Evolutionary conservation across 768 basidiomycete genomes (phyloP), one percentile per base, ranked within the genome.

Genomic region (Pholiota conissans): DNA sequence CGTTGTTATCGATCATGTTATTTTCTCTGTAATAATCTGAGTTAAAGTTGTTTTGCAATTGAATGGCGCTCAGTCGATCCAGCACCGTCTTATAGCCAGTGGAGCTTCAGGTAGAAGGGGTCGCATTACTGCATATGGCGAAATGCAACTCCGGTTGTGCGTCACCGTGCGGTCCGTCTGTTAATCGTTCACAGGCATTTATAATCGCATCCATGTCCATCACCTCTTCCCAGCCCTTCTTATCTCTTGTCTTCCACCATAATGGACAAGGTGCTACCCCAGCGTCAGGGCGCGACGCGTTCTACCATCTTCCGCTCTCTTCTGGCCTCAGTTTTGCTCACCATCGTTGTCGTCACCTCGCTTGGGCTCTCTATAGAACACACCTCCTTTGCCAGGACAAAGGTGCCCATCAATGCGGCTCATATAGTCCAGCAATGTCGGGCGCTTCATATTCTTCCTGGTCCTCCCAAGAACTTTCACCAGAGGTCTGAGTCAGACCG

Each of bases 401-500:
- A 61, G 27, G 57, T 78, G 9, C 79, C 79, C 42, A 61, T 74
- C 22, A 72, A 80, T 60, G 75, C 75, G 29, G 61, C 68, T 20
- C 61, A 73, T 40, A 84, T 80, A 14, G 67, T 84, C 50, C 76
- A 81, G 55, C 80, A 77, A 46, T 86, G 84, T 61, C 77, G 79
- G 58, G 67, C 72, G 9, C 72, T 86, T 20, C 70, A 79, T 64
- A 70, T 73, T 34, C 69, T 75, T 4, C 79, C 83, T 27, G 79
- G 78, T 16, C 75, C 86, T n/a, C 73, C 78, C 13, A 62, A 63
- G 3, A 63, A 77, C 61, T 79, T 81, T 55, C 62, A 75, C 61
- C 59, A 63, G 29, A 73, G 79, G 26, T 66, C 66, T 11, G 51
- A 73, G 29, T 89, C 87, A 1, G 89, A 91, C 65, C 76, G 89